Evolutionary conservation across 1,284 basidiomycete genomes (phyloP).

Genomic region (Trametes versicolor): DNA sequence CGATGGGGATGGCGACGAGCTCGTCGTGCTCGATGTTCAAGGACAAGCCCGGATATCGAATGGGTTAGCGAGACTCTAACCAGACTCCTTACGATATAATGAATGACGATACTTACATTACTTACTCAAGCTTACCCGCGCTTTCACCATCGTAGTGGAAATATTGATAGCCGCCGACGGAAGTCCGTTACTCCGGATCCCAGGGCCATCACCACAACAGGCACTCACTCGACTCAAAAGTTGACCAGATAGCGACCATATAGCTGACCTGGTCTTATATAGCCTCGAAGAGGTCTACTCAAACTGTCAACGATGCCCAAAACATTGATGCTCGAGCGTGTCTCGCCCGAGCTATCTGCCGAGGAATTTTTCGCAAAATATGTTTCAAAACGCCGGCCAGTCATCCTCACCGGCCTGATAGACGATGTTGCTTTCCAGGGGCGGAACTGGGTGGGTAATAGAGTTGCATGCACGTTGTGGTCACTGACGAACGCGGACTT

Average conservation of each 20-base stretch:
- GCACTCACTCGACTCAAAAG: no score
- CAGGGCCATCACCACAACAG: no score
- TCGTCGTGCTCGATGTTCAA: slow-evolving; percentile 27
- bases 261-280: no score
- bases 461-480: background rate
- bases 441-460: slow-evolving; percentile 41
- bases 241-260: no score
- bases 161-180: background rate
- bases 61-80: no score
- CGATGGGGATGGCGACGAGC: slow-evolving; percentile 4
- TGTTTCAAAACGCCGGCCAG: slow-evolving; percentile 41
- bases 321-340: slow-evolving; percentile 28
- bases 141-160: background rate
- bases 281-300: no score
- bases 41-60: background rate
- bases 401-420: slow-evolving; percentile 40
- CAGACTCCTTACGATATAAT: no score
- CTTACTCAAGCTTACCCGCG: no score
- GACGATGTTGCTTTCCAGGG: slow-evolving; percentile 43
- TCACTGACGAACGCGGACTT: background rate
- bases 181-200: no score
- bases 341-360: slow-evolving; percentile 29
- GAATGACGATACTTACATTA: no score
- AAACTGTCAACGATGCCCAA: slow-evolving; percentile 10
- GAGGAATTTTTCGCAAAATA: slow-evolving; percentile 40